Percentiles rank a stretch among this genome's conserved stretches.
Conservation (phyloP, 352 stramenopile genomes). For the Phytophthora megakarya region DNA sequence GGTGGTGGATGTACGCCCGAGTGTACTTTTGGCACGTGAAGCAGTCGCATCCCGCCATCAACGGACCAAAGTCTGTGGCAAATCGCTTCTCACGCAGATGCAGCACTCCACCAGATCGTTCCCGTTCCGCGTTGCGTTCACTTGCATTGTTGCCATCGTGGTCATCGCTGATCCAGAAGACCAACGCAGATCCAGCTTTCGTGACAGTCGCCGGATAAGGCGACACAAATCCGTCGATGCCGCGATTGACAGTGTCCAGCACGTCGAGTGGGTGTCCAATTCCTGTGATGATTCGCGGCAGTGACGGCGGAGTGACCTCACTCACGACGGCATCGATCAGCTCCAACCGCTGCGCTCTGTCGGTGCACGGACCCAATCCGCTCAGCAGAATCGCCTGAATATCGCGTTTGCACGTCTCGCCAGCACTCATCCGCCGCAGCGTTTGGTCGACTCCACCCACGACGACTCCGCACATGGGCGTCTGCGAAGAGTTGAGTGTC, state of each 20-base stretch:
- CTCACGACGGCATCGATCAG: slow-evolving; percentile 57
- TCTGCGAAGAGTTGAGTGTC: slow-evolving; percentile 13
- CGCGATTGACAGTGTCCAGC: slow-evolving; percentile 50
- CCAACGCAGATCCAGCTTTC: slow-evolving; percentile 49
- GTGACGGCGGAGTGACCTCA: slow-evolving; percentile 32
- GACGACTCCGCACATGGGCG: slow-evolving; percentile 66
- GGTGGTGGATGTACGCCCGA: slow-evolving; percentile 92
- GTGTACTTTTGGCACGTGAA: slow-evolving; percentile 79
- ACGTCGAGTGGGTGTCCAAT: slow-evolving; percentile 73
- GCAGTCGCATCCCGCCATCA: slow-evolving; percentile 70
- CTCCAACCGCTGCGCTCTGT: slow-evolving; percentile 39
- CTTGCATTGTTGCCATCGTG: slow-evolving; percentile 15
- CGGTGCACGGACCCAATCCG: slow-evolving; percentile 53
- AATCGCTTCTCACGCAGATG: slow-evolving; percentile 72
- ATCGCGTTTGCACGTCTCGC: slow-evolving; percentile 70
- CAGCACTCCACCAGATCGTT: slow-evolving; percentile 56
- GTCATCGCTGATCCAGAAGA: slow-evolving; percentile 65
- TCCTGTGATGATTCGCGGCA: slow-evolving; percentile 69
- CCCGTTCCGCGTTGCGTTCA: slow-evolving; percentile 27
- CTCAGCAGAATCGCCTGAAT: slow-evolving; percentile 73
- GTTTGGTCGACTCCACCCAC: slow-evolving; percentile 64
- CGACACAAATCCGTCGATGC: slow-evolving; percentile 75
- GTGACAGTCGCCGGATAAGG: slow-evolving; percentile 62
- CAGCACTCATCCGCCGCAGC: slow-evolving; percentile 54
- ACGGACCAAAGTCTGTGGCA: slow-evolving; percentile 61